Percentiles rank a stretch among this genome's conserved stretches.
These are phyloP conservation scores for Solanum virginianum DNA, from an alignment of 257 asterid species.

Conservation along the genomic window DNA sequence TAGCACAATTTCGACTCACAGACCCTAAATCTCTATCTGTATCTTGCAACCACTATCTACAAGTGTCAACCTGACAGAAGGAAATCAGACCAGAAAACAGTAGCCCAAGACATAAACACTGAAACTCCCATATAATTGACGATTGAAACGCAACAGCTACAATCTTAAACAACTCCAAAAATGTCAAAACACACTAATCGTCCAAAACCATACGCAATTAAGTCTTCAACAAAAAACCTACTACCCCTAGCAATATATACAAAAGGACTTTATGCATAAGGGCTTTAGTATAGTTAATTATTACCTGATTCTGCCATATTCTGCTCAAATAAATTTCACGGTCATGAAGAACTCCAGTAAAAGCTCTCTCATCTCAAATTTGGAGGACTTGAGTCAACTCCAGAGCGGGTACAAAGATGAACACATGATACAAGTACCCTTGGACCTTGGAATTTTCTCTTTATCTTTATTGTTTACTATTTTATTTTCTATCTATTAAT, in stretches of 20 bases:
- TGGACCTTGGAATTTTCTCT: no score
- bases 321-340: background rate
- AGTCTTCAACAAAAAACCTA: background rate
- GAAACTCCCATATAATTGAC: background rate
- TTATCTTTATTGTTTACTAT: no score
- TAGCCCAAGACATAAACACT: background rate
- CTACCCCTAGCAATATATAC: background rate
- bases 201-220: background rate
- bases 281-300: background rate
- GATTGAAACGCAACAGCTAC: background rate
- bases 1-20: background rate
- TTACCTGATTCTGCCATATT: slow-evolving; percentile 40
- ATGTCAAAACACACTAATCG: background rate
- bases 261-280: background rate
- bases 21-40: background rate
- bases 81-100: background rate
- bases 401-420: no score
- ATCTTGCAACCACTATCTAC: background rate
- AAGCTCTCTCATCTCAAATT: background rate
- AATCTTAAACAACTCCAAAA: background rate
- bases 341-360: background rate
- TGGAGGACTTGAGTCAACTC: background rate
- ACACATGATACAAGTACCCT: no score
- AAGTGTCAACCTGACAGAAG: background rate
- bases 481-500: no score